Base-by-base conservation (phyloP, 2,329 filamentous ascomycete genomes). In the Neocatenulostroma microsporum region DNA sequence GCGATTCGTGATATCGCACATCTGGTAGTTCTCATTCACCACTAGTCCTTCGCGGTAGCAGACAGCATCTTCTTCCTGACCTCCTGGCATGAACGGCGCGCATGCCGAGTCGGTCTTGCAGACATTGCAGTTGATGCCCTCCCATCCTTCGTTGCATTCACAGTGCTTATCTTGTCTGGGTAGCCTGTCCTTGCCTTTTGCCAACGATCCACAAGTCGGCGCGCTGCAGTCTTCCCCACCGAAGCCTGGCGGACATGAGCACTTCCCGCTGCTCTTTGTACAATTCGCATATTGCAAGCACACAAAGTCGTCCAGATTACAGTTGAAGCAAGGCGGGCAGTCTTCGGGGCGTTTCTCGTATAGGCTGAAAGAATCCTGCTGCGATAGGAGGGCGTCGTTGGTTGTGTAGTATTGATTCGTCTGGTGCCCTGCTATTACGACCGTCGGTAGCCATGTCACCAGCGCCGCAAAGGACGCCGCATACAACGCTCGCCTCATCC, bases 251-350 rank as follows among this genome's bases (percentile, higher is more conserved):
- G 89, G 88, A 61, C 91, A 98, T 41, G 81, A 75, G 65, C 91
- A 98, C 69, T 93, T 88, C 33, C 91, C 91, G 53, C 86, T 94
- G 55, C 79, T 87, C 54, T 82, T 78, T 61, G 91, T 93, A 62
- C 91, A 98, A 21, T 78, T 73, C 23, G 87, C 83, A 59, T 83
- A 98, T 64, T 98, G 91, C 45, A 84, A 79, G 62, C 91, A 98
- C 45, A 78, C 80, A 61, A 94, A 93, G 45, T 84, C 85, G 19
- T 91, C 88, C 12, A 98, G 76, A 40, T 95, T 83, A 67, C 91
- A 98, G 74, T 98, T 96, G 73, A 98, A 98, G 69, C 91, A 91
- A 55, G 84, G 84, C 36, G 84, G 84, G 57, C 85, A 91, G 53
- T 82, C 77, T 45, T 75, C 74, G 5, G 86, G 82, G 33, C 84